Evolutionary conservation across 2,329 filamentous ascomycete species (phyloP).

Genomic region (Microdochium nivale): DNA sequence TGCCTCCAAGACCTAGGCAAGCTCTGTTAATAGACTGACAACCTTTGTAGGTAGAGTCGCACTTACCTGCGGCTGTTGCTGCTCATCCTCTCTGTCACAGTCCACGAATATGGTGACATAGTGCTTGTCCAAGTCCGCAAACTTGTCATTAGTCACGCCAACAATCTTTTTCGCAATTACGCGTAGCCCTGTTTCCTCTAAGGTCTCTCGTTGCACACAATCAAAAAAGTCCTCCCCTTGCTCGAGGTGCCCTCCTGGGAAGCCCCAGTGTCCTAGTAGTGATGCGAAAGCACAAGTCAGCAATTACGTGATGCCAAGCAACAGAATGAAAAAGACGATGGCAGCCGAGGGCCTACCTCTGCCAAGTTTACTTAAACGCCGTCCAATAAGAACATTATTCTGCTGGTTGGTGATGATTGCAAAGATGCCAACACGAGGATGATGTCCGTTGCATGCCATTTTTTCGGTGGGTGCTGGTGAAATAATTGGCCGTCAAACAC

Average conservation of each 20-base stretch:
- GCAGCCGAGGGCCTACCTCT: background rate
- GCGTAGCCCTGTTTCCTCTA: conserved; percentile 8
- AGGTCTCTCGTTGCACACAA: conserved; percentile 8
- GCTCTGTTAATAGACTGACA: background rate
- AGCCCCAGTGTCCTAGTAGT: conserved; percentile 2
- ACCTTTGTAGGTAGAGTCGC: background rate
- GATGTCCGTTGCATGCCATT: background rate
- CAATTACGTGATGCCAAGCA: background rate
- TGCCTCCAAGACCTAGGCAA: background rate
- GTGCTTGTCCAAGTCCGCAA: background rate
- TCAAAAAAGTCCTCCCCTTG: conserved; percentile 5
- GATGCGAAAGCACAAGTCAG: background rate
- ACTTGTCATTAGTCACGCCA: background rate
- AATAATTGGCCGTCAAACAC: background rate
- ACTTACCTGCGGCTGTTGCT: conserved; percentile 3
- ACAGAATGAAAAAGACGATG: background rate
- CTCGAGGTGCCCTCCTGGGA: conserved; percentile 9
- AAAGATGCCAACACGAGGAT: conserved; percentile 2
- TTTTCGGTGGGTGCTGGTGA: background rate
- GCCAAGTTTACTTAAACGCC: background rate
- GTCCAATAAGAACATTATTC: background rate
- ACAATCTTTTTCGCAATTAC: conserved; percentile 4
- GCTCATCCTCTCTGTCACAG: conserved; percentile 1
- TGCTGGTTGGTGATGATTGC: background rate
- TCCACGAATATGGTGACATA: background rate